Conservation (phyloP, 345 rosid species). For the Camelina laxa region DNA sequence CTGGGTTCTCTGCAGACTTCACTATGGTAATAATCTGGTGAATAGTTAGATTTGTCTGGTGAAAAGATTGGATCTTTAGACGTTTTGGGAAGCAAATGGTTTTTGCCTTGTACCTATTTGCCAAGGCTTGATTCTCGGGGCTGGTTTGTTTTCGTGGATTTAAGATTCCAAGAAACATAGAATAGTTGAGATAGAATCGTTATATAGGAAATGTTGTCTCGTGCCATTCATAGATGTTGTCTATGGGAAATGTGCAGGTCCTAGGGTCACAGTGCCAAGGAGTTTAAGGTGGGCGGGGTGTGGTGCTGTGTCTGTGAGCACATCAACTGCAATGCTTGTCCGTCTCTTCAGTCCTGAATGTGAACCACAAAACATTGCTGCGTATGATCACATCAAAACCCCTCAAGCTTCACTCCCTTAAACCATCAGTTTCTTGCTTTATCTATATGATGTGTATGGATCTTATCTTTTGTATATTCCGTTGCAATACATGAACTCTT, state of each 20-base stretch:
- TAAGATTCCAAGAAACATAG: conserved; percentile 1
- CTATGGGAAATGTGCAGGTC: conserved; percentile 38
- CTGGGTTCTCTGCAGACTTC: conserved; percentile 86
- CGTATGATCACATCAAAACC: conserved; percentile 56
- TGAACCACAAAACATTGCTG: conserved; percentile 92
- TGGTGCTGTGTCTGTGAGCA: conserved; percentile 74
- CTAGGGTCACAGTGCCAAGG: conserved; percentile 49
- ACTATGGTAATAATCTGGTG: conserved; percentile 65
- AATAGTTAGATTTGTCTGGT: conserved; percentile 1
- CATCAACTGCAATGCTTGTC: conserved; percentile 72
- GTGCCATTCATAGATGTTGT: not conserved
- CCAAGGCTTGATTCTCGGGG: not conserved
- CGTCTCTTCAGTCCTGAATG: conserved; percentile 91
- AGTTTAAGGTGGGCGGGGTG: conserved; percentile 81
- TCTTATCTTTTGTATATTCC: not conserved
- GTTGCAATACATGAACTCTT: not conserved
- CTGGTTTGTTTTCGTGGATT: not conserved
- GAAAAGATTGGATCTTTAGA: conserved; percentile 5
- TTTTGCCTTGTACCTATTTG: not conserved
- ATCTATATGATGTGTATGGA: conserved; percentile 6
- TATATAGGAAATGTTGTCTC: not conserved
- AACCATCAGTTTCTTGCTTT: conserved; percentile 1
- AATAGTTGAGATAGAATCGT: conserved; percentile 2
- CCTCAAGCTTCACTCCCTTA: conserved; percentile 39
- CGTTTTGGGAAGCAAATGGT: not conserved